Conservation (phyloP, 768 basidiomycete species). For the Leccinum truebloodii region DNA sequence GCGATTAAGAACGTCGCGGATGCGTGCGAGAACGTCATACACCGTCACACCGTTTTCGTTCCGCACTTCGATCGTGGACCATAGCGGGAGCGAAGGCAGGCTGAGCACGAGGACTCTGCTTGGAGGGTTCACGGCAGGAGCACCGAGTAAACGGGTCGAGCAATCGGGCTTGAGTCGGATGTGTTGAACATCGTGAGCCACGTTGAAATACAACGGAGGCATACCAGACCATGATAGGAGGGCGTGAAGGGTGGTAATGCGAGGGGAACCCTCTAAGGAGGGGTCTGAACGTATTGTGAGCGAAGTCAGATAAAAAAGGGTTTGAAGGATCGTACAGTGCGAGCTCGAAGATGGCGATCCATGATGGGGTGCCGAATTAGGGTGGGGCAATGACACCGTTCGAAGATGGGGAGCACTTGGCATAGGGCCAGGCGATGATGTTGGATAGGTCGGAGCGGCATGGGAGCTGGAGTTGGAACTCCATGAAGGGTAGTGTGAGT, state of each 20-base stretch:
- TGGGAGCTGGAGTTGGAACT: constrained; percentile 12
- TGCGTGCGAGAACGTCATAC: constrained; percentile 29
- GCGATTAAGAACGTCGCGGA: constrained; percentile 30
- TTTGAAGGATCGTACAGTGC: constrained; percentile 15
- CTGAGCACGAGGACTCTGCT: constrained; percentile 19
- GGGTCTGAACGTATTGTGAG: constrained; percentile 17
- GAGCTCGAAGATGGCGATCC: constrained; percentile 19
- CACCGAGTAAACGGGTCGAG: constrained; percentile 17
- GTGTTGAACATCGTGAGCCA: constrained; percentile 26
- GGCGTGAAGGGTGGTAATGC: constrained; percentile 26
- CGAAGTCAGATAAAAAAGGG: background rate
- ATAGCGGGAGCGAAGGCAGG: constrained; percentile 26
- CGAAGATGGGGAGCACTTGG: constrained; percentile 28
- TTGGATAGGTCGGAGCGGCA: constrained; percentile 12
- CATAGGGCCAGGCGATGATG: constrained; percentile 21
- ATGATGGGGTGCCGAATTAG: constrained; percentile 26
- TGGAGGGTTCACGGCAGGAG: constrained; percentile 25
- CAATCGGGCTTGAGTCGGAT: constrained; percentile 25
- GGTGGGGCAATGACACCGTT: constrained; percentile 34
- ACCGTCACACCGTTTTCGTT: constrained; percentile 30
- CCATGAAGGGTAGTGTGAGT: constrained; percentile 26
- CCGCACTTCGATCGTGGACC: constrained; percentile 32
- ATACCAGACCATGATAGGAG: constrained; percentile 24
- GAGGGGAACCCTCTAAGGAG: constrained; percentile 12
- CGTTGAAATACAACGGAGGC: constrained; percentile 26